Base-by-base conservation (phyloP, 2,329 filamentous ascomycete genomes). In the Ascosphaera apis region DNA sequence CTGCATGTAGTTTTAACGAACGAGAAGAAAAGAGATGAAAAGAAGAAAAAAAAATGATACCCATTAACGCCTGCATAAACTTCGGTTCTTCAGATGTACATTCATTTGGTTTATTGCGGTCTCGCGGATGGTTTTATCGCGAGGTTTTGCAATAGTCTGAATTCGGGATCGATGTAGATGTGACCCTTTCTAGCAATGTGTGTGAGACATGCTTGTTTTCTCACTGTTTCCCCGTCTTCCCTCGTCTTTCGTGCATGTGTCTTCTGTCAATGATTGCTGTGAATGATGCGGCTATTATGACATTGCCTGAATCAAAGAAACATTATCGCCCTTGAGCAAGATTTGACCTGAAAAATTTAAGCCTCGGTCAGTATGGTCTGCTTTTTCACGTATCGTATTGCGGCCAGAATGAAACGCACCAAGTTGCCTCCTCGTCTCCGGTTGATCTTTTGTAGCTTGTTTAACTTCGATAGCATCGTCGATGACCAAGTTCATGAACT, bases 401-500 rank as follows among this genome's bases (percentile, higher is more conserved):
- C 5, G 11, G 34, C 28, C 12, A 17, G 8, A 15, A 31, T 18
- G 16, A 23, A 17, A 42, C 66, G 42, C 66, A 91, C 84, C 86
- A 36, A 93, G 56, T 31, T 72, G 65, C 56, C 80, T 73, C 53
- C 84, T 69, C 45, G 71, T 73, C 59, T 91, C 84, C 45, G 76
- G 72, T 31, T 79, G 76, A 12, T 70, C 73, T 64, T 91, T 91
- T 42, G 78, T 83, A 37, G 80, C 65, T 51, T 82, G 69, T 55
- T 76, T 79, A 32, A 98, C 83, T 59, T 95, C 86, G 39, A 93
- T 72, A 19, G 88, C 88, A 48, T 98, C 83, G 51, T 98, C 88
- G 45, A 92, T 69, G 28, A 95, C 88, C 35, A 98, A 65, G 61
- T 98, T 98, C 84, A 98, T 93, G 62, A 95, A 98, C 58, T 98